Base-by-base conservation (phyloP, 176 grass and related monocot species). In the Paspalum notatum region DNA sequence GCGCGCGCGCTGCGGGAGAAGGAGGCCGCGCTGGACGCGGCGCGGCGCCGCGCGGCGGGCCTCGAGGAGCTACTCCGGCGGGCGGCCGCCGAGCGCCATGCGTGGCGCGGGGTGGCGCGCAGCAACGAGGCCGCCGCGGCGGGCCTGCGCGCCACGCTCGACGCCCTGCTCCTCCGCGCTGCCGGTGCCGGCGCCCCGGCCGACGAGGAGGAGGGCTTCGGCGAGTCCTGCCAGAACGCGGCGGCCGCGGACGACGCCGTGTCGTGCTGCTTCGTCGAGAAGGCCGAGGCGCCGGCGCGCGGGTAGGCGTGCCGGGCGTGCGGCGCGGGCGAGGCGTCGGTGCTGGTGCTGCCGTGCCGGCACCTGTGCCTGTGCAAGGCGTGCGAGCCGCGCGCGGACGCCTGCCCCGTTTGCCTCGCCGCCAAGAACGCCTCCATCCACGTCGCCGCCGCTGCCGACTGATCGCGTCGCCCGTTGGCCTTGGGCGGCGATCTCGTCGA, bases 311-410 rank as follows among this genome's bases (percentile, higher is more conserved):
- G 32, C 32, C 1, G 32, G 32, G 32, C 32, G 32, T 32, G 32
- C 32, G 32, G 32, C 32, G 32, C 32, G 1, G 32, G 32, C 32
- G 32, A 32, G 32, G 32, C 32, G 32, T 32, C 32, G 2, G 32
- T 32, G 32, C 2, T 32, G 32, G 32, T 32, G 32, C 32, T 32
- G 32, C 32, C 32, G 42, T 43, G 42, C 59, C 80, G 82, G 62
- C 82, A 89, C 66, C 66, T 89, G 9, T 81, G 77, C 73, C 44
- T 89, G 0, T 89, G 87, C 76, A 79, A 82, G 21, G 70, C 16
- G 39, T 89, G 87, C 44, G 82, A 85, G 17, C 60, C 38, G 0
- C 12, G 22, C 12, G 43, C 63, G 0, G 71, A 68, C 76, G 17
- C 61, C 16, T 89, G 82, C 40, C 87, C 87, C 5, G 43, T 85